phyloP scores from a whole-genome alignment of 805 yeast genomes.

The Saccharomycopsis malanga region DNA sequence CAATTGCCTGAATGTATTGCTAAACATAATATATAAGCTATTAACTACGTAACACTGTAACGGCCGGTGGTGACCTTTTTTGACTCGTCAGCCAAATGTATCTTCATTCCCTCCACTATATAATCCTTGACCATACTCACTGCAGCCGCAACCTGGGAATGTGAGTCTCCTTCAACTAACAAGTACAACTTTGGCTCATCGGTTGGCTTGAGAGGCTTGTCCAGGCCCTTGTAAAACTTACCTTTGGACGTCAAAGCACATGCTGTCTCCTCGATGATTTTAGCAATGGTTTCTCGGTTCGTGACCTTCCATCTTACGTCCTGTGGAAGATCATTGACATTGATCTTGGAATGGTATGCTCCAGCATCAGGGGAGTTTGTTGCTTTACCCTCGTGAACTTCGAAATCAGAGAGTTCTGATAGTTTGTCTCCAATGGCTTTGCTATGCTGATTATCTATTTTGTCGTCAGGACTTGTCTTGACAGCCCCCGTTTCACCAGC shows the following conservation, averaged over 20 bases:
- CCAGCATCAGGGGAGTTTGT: slow-evolving; percentile 49
- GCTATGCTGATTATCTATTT: slow-evolving; percentile 26
- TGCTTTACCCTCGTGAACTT: slow-evolving; percentile 32
- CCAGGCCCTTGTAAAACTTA: slow-evolving; percentile 51
- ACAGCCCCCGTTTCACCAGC: slow-evolving; percentile 21
- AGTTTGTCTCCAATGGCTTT: slow-evolving; percentile 17
- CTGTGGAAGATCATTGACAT: slow-evolving; percentile 82
- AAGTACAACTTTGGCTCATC: slow-evolving; percentile 73
- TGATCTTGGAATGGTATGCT: slow-evolving; percentile 58
- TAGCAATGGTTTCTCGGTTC: slow-evolving; percentile 53
- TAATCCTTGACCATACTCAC: slow-evolving; percentile 15
- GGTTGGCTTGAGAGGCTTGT: slow-evolving; percentile 44
- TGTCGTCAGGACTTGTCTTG: slow-evolving; percentile 24
- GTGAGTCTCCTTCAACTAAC: slow-evolving; percentile 61
- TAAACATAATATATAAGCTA: too few relatives aligned
- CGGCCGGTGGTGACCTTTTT: background rate
- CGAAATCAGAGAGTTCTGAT: slow-evolving; percentile 20
- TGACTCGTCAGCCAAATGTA: background rate
- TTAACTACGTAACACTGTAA: background rate
- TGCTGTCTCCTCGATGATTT: slow-evolving; percentile 62
- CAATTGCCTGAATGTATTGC: too few relatives aligned
- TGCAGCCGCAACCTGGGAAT: slow-evolving; percentile 18
- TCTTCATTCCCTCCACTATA: slow-evolving; percentile 17
- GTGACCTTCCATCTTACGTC: slow-evolving; percentile 72
- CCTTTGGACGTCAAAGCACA: slow-evolving; percentile 82